Evolutionary conservation across 352 stramenopile genomes (phyloP), one percentile per base, ranked within the genome.

Genomic region (Pythium aquatile): DNA sequence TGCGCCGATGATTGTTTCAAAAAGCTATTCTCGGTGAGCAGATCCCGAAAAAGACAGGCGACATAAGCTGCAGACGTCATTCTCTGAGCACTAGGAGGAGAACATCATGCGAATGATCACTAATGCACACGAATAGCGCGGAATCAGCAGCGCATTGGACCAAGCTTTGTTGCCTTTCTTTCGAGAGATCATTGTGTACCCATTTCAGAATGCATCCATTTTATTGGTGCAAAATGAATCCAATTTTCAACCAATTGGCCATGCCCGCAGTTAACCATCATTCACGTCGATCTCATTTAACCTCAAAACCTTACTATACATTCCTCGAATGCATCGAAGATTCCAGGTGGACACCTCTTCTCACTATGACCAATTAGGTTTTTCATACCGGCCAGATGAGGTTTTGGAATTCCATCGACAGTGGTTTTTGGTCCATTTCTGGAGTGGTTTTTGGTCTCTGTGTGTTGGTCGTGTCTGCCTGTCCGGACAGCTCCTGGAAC

Each of bases 381-480:
- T 61, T 61, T 37, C 29, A 8, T 2, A 29, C 7, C 30, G 17
- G 8, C 35, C 35, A 42, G 7, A 20, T 46, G 51, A 64, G 47
- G 61, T 61, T 67, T 37, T 61, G 55, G 37, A 44, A 61, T 55
- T 30, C 8, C 33, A n/a, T 14, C 5, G 7, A 16, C 6, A 57
- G 61, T 67, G 61, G 61, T 67, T 67, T 67, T 61, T 67, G 52
- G 33, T 8, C n/a, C n/a, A n/a, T 52, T 40, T 7, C n/a, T 28
- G 39, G 47, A 57, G 61, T 67, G 61, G 61, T 67, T 67, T 67
- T 61, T 67, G 52, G 46, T 6, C n/a, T 26, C 24, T 5, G 16
- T 49, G 16, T 49, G 5, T 29, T 10, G 20, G 8, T 26, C 44
- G 35, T 42, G 35, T 42, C 35, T 42, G 32, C 10, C 10, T 37